phyloP scores from a whole-genome alignment of 345 rosid species.

The Aquilaria yunnanensis region DNA sequence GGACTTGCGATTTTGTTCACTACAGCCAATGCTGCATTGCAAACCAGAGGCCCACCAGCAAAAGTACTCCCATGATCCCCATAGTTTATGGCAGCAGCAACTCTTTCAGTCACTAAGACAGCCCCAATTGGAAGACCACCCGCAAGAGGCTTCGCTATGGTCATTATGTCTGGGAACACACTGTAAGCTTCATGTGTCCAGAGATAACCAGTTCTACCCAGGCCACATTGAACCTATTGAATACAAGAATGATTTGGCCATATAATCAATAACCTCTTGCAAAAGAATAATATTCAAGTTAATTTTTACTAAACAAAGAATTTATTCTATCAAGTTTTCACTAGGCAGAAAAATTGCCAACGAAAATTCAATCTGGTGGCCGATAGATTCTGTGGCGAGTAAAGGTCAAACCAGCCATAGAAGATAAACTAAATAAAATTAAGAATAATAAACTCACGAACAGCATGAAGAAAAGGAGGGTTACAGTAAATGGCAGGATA shows the following conservation, averaged over 20 bases:
- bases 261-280: no score
- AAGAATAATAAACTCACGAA: no score
- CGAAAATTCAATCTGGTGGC: no score
- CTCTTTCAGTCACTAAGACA: conserved; percentile 62
- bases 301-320: no score
- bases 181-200: conserved; percentile 78
- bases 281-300: no score
- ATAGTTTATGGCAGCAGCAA: conserved; percentile 54
- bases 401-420: no score
- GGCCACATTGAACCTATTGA: conserved; percentile 80
- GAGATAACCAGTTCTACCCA: conserved; percentile 72
- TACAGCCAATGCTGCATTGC: conserved; percentile 58
- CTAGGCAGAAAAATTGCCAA: no score
- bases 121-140: conserved; percentile 96
- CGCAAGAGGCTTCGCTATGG: conserved; percentile 93
- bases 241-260: not conserved
- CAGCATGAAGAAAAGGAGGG: no score
- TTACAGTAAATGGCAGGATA: no score
- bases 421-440: no score
- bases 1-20: conserved; percentile 70
- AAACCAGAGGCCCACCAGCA: conserved; percentile 78
- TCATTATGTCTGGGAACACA: conserved; percentile 80
- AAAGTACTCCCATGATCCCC: conserved; percentile 97
- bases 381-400: no score
- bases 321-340: no score